phyloP scores from a whole-genome alignment of 345 rosid genomes.

The Clarkia xantiana region DNA sequence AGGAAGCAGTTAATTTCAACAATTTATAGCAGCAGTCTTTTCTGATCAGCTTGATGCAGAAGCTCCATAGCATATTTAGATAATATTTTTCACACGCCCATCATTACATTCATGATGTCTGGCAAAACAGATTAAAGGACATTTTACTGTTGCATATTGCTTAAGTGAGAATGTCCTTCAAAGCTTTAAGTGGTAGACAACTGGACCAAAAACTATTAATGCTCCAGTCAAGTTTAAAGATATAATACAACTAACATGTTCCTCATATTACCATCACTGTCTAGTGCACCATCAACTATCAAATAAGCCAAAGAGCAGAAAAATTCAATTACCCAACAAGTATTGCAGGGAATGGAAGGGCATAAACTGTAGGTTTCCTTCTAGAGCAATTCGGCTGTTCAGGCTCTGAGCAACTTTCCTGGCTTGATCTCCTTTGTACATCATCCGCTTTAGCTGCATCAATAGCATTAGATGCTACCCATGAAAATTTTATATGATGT shows the following conservation, averaged over 20 bases:
- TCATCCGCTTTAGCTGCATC: conserved; percentile 74
- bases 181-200: too few species aligned
- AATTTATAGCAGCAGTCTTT: too few species aligned
- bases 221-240: neutral
- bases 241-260: neutral
- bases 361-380: conserved; percentile 60
- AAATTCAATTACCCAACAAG: conserved; percentile 68
- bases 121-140: too few species aligned
- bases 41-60: too few species aligned
- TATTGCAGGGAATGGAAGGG: conserved; percentile 83
- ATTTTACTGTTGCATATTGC: too few species aligned
- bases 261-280: neutral
- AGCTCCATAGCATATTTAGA: too few species aligned
- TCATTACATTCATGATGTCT: too few species aligned
- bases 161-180: too few species aligned
- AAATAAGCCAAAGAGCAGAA: neutral
- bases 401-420: conserved; percentile 55
- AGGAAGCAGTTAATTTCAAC: too few species aligned
- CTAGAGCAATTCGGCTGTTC: conserved; percentile 33
- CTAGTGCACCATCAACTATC: neutral
- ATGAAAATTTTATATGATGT: conserved; percentile 5
- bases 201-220: neutral
- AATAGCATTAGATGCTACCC: conserved; percentile 20
- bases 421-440: conserved; percentile 49
- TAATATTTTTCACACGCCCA: too few species aligned